Percentiles rank a stretch among this genome's conserved stretches.
Evolutionary conservation across 148 eudicot species (phyloP).

Genomic region (Heliamphora exappendiculata): DNA sequence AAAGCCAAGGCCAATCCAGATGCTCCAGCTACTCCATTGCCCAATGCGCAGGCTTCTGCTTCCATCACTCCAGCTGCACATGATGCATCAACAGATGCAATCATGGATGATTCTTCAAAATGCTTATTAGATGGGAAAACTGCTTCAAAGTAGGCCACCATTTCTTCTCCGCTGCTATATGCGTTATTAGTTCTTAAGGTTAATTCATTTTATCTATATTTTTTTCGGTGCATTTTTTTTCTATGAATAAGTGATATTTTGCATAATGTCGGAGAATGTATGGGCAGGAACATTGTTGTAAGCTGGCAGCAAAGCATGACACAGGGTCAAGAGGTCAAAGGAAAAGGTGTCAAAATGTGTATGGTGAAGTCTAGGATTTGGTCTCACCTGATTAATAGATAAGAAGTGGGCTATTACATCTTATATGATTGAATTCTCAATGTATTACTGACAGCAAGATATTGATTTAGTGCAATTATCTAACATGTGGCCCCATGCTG

Average conservation of each 20-base stretch:
- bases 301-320: background rate
- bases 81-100: slow-evolving; percentile 35
- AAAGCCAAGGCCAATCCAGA: slow-evolving; percentile 45
- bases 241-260: background rate
- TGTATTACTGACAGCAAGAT: background rate
- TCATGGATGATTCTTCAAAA: slow-evolving; percentile 51
- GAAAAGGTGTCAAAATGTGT: background rate
- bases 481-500: background rate
- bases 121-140: slow-evolving; percentile 49
- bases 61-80: slow-evolving; percentile 24
- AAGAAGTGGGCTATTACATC: background rate
- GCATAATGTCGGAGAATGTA: slow-evolving; percentile 1
- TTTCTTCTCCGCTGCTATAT: background rate
- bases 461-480: background rate
- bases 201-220: background rate
- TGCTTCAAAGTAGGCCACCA: slow-evolving; percentile 42
- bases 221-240: background rate
- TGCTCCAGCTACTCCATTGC: slow-evolving; percentile 34
- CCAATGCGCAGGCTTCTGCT: slow-evolving; percentile 16
- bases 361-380: background rate
- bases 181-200: background rate
- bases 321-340: background rate
- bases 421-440: background rate
- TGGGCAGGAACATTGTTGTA: background rate
- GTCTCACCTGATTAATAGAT: background rate